Percentiles rank a stretch among this genome's conserved stretches.
Conservation (phyloP, 179 eudicot genomes). For the Sideroxylon spinosum region DNA sequence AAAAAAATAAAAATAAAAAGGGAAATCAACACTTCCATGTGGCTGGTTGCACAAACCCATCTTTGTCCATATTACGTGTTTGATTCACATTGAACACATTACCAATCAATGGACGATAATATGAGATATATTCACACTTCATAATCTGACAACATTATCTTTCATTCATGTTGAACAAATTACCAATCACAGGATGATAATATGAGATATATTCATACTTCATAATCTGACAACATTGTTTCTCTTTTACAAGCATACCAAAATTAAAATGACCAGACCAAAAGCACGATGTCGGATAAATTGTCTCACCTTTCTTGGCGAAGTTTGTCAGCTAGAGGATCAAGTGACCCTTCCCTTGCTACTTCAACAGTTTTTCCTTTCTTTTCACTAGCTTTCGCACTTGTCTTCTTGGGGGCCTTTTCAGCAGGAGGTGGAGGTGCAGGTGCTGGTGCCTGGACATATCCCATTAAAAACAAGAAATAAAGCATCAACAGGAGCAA, state of each 20-base stretch:
- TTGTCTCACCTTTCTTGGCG: constrained; percentile 70
- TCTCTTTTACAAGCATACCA: not conserved
- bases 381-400: constrained; percentile 50
- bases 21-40: no score
- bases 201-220: not conserved
- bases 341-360: constrained; percentile 50
- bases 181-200: not conserved
- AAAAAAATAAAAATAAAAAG: no score
- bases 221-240: not conserved
- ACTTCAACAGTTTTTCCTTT: constrained; percentile 56
- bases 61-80: no score
- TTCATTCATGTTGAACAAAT: not conserved
- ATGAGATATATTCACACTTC: not conserved
- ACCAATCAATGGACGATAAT: not conserved
- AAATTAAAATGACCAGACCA: not conserved
- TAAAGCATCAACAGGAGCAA: not conserved
- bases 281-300: not conserved
- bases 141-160: not conserved
- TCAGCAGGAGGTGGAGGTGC: constrained; percentile 50
- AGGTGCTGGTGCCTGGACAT: constrained; percentile 63
- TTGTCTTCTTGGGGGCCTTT: constrained; percentile 57
- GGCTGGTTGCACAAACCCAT: no score
- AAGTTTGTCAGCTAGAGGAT: constrained; percentile 82
- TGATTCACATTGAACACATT: not conserved
- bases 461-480: constrained; percentile 4